Base-by-base conservation (phyloP, 2,329 filamentous ascomycete genomes). In the Monilinia fructicola region DNA sequence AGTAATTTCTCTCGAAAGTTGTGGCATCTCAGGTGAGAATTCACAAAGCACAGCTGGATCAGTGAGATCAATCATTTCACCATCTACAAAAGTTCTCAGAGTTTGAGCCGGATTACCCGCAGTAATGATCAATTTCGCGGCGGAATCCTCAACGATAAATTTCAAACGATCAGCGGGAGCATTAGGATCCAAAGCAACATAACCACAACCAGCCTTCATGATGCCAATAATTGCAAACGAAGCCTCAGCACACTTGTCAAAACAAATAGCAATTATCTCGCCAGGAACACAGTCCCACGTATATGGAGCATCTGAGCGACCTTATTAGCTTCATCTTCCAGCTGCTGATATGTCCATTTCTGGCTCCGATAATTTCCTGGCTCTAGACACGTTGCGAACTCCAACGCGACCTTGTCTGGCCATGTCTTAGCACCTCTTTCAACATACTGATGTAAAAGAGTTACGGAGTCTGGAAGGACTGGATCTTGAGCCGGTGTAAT, bases 391-490 rank as follows among this genome's bases (percentile, higher is more conserved):
- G 82, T 83, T 3, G 89, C 86, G 75, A 96, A 97, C 70, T 96
- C 89, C 0, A 97, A 82, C 0, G 93, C 93, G 3, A 81, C 78
- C 50, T 83, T 86, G 0, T 86, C 72, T 0, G 93, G 90, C 26
- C 81, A 77, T 0, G 78, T 72, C 0, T 69, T 46, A 0, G 89
- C 88, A 42, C 86, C 86, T 0, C 77, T 70, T 74, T 96, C 91
- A 7, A 97, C 88, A 68, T 96, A 90, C 66, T 93, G 82, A 74
- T 97, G 93, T 7, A 97, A 79, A 3, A 93, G 80, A 1, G 75
- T 73, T 0, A 88, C 83, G 0, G 87, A 85, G 0, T 67, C 68
- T 10, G 82, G 78, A 6, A 97, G 81, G 0, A 79, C 79, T 0
- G 81, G 75, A 10, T 86, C 79, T 61, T 83, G 81, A 0, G 93